phyloP scores from a whole-genome alignment of 257 asterid genomes.

The Solanum acaule region DNA sequence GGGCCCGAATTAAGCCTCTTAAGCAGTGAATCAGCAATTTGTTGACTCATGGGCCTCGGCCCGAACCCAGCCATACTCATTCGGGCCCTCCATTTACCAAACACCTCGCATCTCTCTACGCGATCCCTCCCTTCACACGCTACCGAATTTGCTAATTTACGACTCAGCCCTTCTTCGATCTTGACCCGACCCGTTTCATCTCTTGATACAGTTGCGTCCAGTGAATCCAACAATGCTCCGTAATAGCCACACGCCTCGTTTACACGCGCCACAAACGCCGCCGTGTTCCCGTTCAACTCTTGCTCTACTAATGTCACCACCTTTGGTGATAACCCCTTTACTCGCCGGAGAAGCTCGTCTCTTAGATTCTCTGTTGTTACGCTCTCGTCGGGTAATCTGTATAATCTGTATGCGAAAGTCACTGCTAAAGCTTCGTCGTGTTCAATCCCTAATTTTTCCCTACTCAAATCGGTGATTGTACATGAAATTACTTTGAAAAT shows the following conservation, averaged over 20 bases:
- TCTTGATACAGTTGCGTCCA: constrained; percentile 39
- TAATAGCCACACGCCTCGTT: constrained; percentile 48
- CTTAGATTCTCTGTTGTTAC: constrained; percentile 69
- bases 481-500: not conserved
- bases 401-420: constrained; percentile 24
- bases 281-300: constrained; percentile 65
- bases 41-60: constrained; percentile 38
- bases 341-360: constrained; percentile 72
- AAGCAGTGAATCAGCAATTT: constrained; percentile 41
- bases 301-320: constrained; percentile 75
- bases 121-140: constrained; percentile 92
- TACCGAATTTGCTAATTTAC: constrained; percentile 59
- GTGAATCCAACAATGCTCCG: constrained; percentile 56
- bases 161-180: constrained; percentile 69
- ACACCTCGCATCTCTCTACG: constrained; percentile 74
- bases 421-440: not conserved
- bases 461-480: not conserved
- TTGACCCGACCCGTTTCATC: constrained; percentile 35
- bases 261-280: constrained; percentile 61
- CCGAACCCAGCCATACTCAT: constrained; percentile 76
- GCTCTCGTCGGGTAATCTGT: constrained; percentile 69
- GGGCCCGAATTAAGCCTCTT: constrained; percentile 44
- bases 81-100: constrained; percentile 88
- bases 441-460: not conserved
- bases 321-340: constrained; percentile 48